Evolutionary conservation across 192 early-diverging fungal species (phyloP).

Genomic region (Coemansia sp.): DNA sequence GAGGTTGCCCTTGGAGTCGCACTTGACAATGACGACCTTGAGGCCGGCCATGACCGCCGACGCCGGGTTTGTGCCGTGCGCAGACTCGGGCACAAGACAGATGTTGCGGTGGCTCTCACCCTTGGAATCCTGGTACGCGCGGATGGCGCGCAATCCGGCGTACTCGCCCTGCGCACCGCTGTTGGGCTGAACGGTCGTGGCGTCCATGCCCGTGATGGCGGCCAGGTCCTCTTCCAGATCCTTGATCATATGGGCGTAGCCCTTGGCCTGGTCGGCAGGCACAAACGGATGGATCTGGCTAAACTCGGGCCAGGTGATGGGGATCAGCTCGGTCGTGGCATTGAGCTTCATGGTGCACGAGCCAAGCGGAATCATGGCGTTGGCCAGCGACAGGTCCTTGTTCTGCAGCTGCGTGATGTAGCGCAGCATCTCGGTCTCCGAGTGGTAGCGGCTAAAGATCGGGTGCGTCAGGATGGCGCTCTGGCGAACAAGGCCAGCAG

Average conservation of each 20-base stretch:
- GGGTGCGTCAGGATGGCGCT: slow-evolving; percentile 80
- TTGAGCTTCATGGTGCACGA: slow-evolving; percentile 99
- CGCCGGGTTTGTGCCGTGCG: slow-evolving; percentile 99
- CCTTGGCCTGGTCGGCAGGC: slow-evolving; percentile 88
- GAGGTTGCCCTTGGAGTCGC: slow-evolving; percentile 87
- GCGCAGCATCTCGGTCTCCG: slow-evolving; percentile 97
- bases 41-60: slow-evolving; percentile 97
- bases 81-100: slow-evolving; percentile 96
- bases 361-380: slow-evolving; percentile 99
- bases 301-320: slow-evolving; percentile 99
- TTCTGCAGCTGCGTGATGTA: slow-evolving; percentile 93
- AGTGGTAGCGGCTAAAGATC: slow-evolving; percentile 95
- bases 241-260: slow-evolving; percentile 83
- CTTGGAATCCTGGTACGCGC: slow-evolving; percentile 82
- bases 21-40: slow-evolving; percentile 90
- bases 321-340: slow-evolving; percentile 99
- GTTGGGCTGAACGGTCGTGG: slow-evolving; percentile 95
- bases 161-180: slow-evolving; percentile 99
- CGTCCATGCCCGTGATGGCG: slow-evolving; percentile 92
- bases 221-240: slow-evolving; percentile 88
- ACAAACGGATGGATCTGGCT: slow-evolving; percentile 95
- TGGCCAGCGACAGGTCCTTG: slow-evolving; percentile 97
- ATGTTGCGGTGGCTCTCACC: slow-evolving; percentile 85
- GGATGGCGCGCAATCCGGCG: slow-evolving; percentile 91
- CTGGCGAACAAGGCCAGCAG: slow-evolving; percentile 66